Conservation (phyloP, 306 rosid species). For the Vachellia collinsii region DNA sequence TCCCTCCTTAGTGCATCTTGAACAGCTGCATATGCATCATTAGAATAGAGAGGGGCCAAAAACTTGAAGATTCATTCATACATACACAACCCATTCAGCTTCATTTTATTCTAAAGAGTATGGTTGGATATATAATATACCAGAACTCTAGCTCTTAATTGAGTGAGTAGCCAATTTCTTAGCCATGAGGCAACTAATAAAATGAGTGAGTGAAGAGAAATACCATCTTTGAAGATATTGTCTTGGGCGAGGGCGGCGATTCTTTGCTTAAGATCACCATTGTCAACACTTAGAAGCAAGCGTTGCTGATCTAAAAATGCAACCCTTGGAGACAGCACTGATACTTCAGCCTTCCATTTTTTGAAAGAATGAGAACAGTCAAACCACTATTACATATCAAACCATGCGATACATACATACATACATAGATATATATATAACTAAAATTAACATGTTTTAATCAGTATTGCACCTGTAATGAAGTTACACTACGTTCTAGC, state of each 20-base stretch:
- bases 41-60: constrained; percentile 10
- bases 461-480: constrained; percentile 64
- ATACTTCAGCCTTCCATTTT: constrained; percentile 78
- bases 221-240: constrained; percentile 95
- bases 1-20: constrained; percentile 94
- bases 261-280: constrained; percentile 96
- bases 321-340: constrained; percentile 84
- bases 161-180: no score
- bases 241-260: constrained; percentile 95
- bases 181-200: no score
- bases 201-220: background rate
- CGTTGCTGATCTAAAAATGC: constrained; percentile 92
- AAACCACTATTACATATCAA: background rate
- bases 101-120: no score
- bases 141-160: no score
- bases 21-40: constrained; percentile 52
- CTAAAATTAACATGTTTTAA: background rate
- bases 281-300: constrained; percentile 90
- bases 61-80: constrained; percentile 11
- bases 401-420: no score
- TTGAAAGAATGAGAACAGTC: background rate
- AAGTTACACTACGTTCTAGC: constrained; percentile 85
- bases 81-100: background rate
- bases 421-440: constrained; percentile 13
- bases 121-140: no score